Base-by-base conservation (phyloP, 1,284 basidiomycete genomes). In the Apiotrichum mycotoxinovorans region DNA sequence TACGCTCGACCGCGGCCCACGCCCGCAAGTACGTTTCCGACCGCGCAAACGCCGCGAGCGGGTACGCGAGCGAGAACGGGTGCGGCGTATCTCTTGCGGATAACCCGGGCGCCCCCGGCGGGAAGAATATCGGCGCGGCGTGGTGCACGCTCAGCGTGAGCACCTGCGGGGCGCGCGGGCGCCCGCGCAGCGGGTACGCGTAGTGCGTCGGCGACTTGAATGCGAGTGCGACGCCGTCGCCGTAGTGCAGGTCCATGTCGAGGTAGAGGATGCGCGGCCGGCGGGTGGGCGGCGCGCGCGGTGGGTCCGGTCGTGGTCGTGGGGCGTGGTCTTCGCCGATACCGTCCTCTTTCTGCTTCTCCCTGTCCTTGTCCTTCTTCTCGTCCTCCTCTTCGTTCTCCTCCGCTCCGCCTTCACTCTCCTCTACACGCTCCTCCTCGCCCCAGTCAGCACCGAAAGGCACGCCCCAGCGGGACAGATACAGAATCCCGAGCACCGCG, bases 61-160 rank as follows among this genome's bases (percentile, higher is more conserved):
- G 89, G 0, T 93, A 72, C 0, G 88, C 87, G 9, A 93, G 79
- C 1, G 85, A 87, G 72, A 87, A 88, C 0, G 88, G 87, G 62
- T 87, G 83, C 45, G 84, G 83, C 0, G 76, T 73, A 1, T 79
- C 65, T 1, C 74, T 66, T 0, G 80, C 68, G 0, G 85, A 85
- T 0, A 53, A 41, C 8, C 35, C 44, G 10, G 61, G 61, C 4
- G 57, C 52, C 3, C 65, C 57, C 0, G 81, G 71, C 0, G 93
- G 91, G 70, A 88, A 96, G 79, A 95, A 96, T 0, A 89, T 87
- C 0, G 85, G 85, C 0, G 88, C 80, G 3, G 85, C 72, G 63
- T 94, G 87, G 68, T 97, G 93, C 18, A 95, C 80, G 26, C 90
- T 93, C 37, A 95, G 73, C 1, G 90, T 94, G 60, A 94, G 74